These are phyloP conservation scores for Lentinula novae-zelandiae DNA, from an alignment of 1,284 basidiomycete species.

Conservation along the genomic window DNA sequence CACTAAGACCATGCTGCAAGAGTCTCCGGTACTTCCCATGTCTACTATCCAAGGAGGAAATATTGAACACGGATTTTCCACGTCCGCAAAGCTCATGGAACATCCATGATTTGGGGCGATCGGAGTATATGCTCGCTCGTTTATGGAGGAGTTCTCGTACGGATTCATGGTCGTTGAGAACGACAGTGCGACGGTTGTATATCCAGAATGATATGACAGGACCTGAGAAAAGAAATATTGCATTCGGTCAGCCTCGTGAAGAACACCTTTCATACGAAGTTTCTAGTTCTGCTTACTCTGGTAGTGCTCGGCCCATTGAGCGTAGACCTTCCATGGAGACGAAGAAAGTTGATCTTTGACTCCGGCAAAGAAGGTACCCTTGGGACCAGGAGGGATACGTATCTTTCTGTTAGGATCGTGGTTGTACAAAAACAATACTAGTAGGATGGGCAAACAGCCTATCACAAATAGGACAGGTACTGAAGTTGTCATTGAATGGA, in stretches of 20 bases:
- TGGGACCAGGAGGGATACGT: constrained; percentile 9
- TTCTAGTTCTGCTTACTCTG: constrained; percentile 1
- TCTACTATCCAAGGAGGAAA: constrained; percentile 31
- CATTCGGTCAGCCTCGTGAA: too few relatives aligned
- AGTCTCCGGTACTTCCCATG: constrained; percentile 38
- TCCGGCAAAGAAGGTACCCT: constrained; percentile 8
- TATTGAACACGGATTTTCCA: constrained; percentile 34
- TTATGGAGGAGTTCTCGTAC: constrained; percentile 33
- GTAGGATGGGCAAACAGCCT: background rate
- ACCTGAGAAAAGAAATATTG: constrained; percentile 16
- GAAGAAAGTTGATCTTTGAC: background rate
- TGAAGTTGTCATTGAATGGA: background rate
- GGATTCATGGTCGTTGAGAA: constrained; percentile 31
- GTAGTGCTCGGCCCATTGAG: constrained; percentile 10
- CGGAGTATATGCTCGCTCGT: constrained; percentile 37
- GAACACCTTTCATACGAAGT: too few relatives aligned
- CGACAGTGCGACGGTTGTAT: constrained; percentile 28
- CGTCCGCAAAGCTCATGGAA: constrained; percentile 36
- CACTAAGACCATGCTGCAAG: constrained; percentile 31
- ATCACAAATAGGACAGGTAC: background rate
- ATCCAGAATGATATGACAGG: constrained; percentile 33
- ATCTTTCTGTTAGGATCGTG: background rate
- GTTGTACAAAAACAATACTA: background rate
- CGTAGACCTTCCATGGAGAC: constrained; percentile 13
- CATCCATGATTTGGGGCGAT: constrained; percentile 40